Evolutionary conservation across 352 stramenopile genomes (phyloP).

Genomic region (Phytophthora rubi): DNA sequence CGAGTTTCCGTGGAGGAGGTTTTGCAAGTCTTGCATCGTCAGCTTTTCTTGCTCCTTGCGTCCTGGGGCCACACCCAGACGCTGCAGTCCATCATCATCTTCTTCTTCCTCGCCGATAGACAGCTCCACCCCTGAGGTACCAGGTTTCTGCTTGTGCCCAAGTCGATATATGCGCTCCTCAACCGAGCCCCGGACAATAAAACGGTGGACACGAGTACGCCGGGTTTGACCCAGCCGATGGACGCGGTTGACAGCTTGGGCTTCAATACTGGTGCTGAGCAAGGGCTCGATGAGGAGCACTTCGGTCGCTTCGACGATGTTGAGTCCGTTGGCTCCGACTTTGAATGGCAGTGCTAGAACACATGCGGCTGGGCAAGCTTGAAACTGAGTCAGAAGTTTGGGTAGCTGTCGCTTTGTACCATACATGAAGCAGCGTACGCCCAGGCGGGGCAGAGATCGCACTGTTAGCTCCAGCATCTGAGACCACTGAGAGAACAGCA

Average conservation of each 20-base stretch:
- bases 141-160: conserved; percentile 13
- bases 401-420: conserved; percentile 61
- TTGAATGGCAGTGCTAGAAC: conserved; percentile 86
- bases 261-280: conserved; percentile 86
- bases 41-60: conserved; percentile 64
- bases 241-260: conserved; percentile 90
- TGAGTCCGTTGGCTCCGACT: conserved; percentile 92
- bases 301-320: conserved; percentile 92
- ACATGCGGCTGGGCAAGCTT: conserved; percentile 51
- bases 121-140: neutral
- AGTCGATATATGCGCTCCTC: conserved; percentile 87
- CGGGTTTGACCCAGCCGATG: conserved; percentile 91
- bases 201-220: conserved; percentile 87
- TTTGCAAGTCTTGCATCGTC: conserved; percentile 56
- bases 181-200: conserved; percentile 89
- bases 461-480: conserved; percentile 72
- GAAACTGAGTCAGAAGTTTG: conserved; percentile 58
- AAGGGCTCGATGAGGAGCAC: conserved; percentile 93
- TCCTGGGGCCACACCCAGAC: conserved; percentile 44
- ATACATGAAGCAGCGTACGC: conserved; percentile 80
- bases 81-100: conserved; percentile 28
- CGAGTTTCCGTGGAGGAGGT: conserved; percentile 43
- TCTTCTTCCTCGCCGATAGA: conserved; percentile 16
- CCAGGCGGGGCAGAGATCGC: conserved; percentile 41
- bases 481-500: conserved; percentile 94